Base-by-base conservation (phyloP, 768 basidiomycete genomes). In the Austroboletus eburneus region DNA sequence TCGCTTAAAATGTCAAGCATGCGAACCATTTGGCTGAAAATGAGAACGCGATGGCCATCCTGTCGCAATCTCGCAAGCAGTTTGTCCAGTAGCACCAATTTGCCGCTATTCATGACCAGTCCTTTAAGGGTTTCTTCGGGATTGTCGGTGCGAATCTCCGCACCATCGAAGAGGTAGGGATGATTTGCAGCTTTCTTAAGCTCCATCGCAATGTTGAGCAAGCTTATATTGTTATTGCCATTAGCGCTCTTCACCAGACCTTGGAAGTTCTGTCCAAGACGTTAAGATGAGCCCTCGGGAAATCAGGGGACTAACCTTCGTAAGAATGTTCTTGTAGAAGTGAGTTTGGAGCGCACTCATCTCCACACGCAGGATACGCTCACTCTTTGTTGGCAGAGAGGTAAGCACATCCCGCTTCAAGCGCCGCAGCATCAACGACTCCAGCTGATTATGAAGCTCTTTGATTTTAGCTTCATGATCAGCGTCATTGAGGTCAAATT, bases 1-100 rank as follows among this genome's bases (percentile, higher is more conserved):
- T 99, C 96, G 54, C 90, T 94, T 58, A 99, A 80, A 64, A 99
- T 98, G 69, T 99, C 96, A 37, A 99, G 77, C 83, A 98, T 91
- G 49, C 96, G 83, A 49, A 98, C 94, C 96, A 99, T 99, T 69
- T 97, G 92, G 59, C 93, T 96, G 75, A 99, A 99, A 58, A 99
- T 98, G 57, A 99, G 78, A 22, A 99, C 96, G 41, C 96, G 88
- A 60, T 98, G 96, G 3, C 90, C 89, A 63, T 98, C 95, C 55
- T 80, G 83, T 58, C 87, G 87, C 41, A 98, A 78, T 16, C 91
- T 83, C 20, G 76, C 78, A n/a, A 98, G 81, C 14, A 99, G 80
- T 67, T 99, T 99, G 72, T 99, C 96, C 45, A 99, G 83, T 25
- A 99, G 72, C 40, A 98, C 94, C 87, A 99, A 84, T 73, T 99